A percentile compares a stretch with the other conserved stretches of the same genome.
Conservation (phyloP, 2,329 filamentous ascomycete species). For the Scorias spongiosa region DNA sequence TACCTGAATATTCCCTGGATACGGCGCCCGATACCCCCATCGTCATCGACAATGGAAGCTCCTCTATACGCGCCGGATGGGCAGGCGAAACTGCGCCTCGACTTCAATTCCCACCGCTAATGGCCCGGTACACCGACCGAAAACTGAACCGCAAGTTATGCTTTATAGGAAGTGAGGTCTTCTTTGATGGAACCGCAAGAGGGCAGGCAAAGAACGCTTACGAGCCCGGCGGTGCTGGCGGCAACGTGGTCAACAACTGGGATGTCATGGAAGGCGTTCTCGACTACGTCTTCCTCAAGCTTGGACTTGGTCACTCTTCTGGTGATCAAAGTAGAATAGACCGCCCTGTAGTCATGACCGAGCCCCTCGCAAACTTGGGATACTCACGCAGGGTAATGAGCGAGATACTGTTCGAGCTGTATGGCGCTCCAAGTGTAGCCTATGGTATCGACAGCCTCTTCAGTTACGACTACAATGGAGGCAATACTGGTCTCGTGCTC, state of each 20-base stretch:
- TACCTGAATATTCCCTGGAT: slow-evolving; percentile 38
- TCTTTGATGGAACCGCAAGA: slow-evolving; percentile 80
- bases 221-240: slow-evolving; percentile 72
- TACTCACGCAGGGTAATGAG: slow-evolving; percentile 79
- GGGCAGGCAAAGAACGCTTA: slow-evolving; percentile 85
- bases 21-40: slow-evolving; percentile 49
- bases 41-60: slow-evolving; percentile 96
- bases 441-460: slow-evolving; percentile 96
- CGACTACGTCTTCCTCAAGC: slow-evolving; percentile 87
- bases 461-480: slow-evolving; percentile 84
- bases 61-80: slow-evolving; percentile 82
- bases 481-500: slow-evolving; percentile 72
- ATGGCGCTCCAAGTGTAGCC: slow-evolving; percentile 73
- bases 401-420: slow-evolving; percentile 93
- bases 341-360: slow-evolving; percentile 84
- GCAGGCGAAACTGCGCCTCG: slow-evolving; percentile 77
- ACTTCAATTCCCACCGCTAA: slow-evolving; percentile 70
- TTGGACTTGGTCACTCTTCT: slow-evolving; percentile 52
- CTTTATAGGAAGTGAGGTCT: slow-evolving; percentile 85
- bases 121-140: slow-evolving; percentile 88
- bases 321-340: slow-evolving; percentile 59
- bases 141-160: slow-evolving; percentile 85
- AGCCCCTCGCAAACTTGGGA: slow-evolving; percentile 77
- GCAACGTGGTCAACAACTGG: slow-evolving; percentile 90
- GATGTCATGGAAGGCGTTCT: slow-evolving; percentile 91